Evolutionary conservation across 1,284 basidiomycete species (phyloP), one percentile per base, ranked within the genome.

Genomic region (Naganishia albida): DNA sequence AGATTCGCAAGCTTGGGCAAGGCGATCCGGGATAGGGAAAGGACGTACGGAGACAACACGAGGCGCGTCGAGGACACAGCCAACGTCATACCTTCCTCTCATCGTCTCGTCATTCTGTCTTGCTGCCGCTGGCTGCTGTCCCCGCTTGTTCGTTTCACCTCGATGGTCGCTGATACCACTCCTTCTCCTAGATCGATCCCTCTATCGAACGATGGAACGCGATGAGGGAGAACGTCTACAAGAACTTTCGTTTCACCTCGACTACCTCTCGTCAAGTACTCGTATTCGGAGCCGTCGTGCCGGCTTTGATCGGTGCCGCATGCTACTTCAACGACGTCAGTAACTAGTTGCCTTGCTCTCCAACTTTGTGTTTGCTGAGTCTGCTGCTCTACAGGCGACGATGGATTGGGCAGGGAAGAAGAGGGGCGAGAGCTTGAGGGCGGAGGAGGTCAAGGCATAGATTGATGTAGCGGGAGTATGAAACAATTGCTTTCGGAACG

Each of bases 221-320:
- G 48, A 89, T 91, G 88, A 86, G 91, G 63, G 90, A 92, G 76
- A 83, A 87, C 73, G 87, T 85, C 25, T 90, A 90, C 78, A 82
- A 87, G 73, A 83, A 86, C 75, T 93, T 92, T 79, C 84, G 84
- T 59, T 91, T 89, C 82, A 92, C 88, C 51, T 83, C 80, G 30
- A 80, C 82, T 64, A 85, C 86, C n/a, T 75, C 78, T 18, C 67
- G 53, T 40, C 69, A 71, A 34, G 73, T 75, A 18, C 23, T 77
- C 46, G 62, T 69, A 30, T 75, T 71, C 65, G 78, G 71, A 20
- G 57, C 75, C 13, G 48, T 74, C 42, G 69, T 80, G 30, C 80
- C 80, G 44, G 73, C 70, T 6, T n/a, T 68, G 20, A 70, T 77
- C 44, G 74, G 69, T 30, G 44, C 64, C 7, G 53, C 73, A 30